A percentile compares a stretch with the other conserved stretches of the same genome.
These are phyloP conservation scores for Tetrahymena malaccensis DNA, from an alignment of 73 alveolate genomes.

Conservation along the genomic window DNA sequence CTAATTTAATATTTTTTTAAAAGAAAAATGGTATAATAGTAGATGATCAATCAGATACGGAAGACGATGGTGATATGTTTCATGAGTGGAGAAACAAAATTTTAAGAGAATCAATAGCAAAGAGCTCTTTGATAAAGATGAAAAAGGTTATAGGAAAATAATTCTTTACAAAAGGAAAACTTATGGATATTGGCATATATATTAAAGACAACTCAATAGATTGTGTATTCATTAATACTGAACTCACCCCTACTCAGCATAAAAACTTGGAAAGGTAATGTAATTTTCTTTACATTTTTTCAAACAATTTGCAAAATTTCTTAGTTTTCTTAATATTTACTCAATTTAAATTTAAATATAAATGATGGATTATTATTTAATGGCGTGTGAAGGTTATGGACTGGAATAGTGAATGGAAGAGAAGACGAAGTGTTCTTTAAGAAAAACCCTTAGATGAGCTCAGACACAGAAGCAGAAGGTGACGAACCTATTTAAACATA, in stretches of 20 bases:
- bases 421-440: conserved; percentile 43
- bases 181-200: conserved; percentile 52
- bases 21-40: background rate
- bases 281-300: background rate
- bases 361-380: background rate
- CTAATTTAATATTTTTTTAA: background rate
- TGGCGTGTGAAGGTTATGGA: conserved; percentile 13
- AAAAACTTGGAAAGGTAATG: conserved; percentile 66
- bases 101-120: conserved; percentile 60
- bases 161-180: conserved; percentile 70
- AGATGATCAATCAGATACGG: background rate
- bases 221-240: conserved; percentile 63
- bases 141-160: conserved; percentile 49
- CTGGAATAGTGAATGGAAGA: conserved; percentile 28
- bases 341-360: background rate
- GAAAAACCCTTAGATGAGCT: conserved; percentile 27
- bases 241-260: conserved; percentile 61
- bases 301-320: background rate
- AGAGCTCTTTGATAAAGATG: conserved; percentile 56
- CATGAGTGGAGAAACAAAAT: conserved; percentile 69
- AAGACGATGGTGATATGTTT: conserved; percentile 43
- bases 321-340: conserved; percentile 24
- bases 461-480: conserved; percentile 34
- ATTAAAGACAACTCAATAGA: conserved; percentile 50
- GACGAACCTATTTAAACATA: background rate